Percentiles rank a stretch among this genome's conserved stretches.
Evolutionary conservation across 352 stramenopile genomes (phyloP).

Genomic region (Paralagenidium karlingii): DNA sequence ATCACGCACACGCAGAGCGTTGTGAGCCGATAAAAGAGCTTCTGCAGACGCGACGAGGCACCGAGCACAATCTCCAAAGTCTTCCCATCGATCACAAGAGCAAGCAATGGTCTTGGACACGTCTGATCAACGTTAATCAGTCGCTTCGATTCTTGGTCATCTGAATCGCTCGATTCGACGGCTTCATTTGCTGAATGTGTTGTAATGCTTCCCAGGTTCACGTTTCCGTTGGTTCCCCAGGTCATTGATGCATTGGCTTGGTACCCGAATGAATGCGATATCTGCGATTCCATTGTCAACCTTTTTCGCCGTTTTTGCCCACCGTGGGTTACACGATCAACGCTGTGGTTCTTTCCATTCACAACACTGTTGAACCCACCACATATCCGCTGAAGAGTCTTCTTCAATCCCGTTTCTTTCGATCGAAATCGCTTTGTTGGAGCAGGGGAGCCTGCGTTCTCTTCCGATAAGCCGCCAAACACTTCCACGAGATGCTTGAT

Average conservation of each 20-base stretch:
- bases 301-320: neutral
- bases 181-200: too few relatives aligned
- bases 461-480: neutral
- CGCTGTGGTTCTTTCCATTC: too few relatives aligned
- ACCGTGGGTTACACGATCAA: too few relatives aligned
- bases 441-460: neutral
- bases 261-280: too few relatives aligned
- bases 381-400: neutral
- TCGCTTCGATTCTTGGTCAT: conserved; percentile 3
- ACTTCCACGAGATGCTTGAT: neutral
- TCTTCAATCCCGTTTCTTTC: neutral
- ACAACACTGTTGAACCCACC: neutral
- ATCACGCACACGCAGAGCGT: conserved; percentile 71
- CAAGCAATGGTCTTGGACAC: conserved; percentile 4
- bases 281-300: neutral
- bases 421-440: neutral
- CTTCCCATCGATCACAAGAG: conserved; percentile 90
- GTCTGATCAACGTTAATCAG: neutral
- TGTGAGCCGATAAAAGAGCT: conserved; percentile 56
- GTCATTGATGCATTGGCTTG: too few relatives aligned
- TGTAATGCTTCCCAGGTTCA: too few relatives aligned
- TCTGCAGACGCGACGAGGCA: conserved; percentile 16
- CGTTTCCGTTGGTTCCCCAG: conserved; percentile 12
- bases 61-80: conserved; percentile 68
- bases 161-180: too few relatives aligned